Conservation (phyloP, 1,139 yeast species). For the Pneumocystis murina region DNA sequence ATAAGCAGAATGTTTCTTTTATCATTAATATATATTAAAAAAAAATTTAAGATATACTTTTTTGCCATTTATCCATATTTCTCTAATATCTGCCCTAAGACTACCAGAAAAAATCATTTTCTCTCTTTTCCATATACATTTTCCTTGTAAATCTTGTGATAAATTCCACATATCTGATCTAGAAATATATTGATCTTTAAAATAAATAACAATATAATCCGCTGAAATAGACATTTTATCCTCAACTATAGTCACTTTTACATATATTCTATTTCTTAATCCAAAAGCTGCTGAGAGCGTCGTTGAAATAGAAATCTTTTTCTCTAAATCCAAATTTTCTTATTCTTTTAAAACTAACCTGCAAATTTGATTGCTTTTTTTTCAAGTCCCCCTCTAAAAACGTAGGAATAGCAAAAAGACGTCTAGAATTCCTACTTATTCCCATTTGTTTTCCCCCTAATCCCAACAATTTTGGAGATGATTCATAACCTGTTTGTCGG, state of each 20-base stretch:
- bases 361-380: neutral
- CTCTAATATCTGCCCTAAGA: conserved; percentile 49
- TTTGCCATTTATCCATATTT: conserved; percentile 57
- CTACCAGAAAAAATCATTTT: conserved; percentile 47
- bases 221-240: conserved; percentile 42
- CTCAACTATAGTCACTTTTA: conserved; percentile 4
- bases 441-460: conserved; percentile 1
- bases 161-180: conserved; percentile 91
- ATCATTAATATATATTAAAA: neutral
- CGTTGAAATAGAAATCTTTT: conserved; percentile 5
- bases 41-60: conserved; percentile 16
- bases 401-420: conserved; percentile 2
- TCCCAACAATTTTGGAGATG: neutral
- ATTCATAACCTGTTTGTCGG: conserved; percentile 17
- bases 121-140: conserved; percentile 57
- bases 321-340: conserved; percentile 3
- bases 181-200: conserved; percentile 67
- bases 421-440: neutral
- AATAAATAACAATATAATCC: conserved; percentile 66
- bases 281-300: neutral
- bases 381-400: neutral
- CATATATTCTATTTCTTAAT: neutral
- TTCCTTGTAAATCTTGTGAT: conserved; percentile 44
- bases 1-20: conserved; percentile 33
- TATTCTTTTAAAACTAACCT: neutral